Base-by-base conservation (phyloP, 257 asterid genomes). In the Craterostigma plantagineum region DNA sequence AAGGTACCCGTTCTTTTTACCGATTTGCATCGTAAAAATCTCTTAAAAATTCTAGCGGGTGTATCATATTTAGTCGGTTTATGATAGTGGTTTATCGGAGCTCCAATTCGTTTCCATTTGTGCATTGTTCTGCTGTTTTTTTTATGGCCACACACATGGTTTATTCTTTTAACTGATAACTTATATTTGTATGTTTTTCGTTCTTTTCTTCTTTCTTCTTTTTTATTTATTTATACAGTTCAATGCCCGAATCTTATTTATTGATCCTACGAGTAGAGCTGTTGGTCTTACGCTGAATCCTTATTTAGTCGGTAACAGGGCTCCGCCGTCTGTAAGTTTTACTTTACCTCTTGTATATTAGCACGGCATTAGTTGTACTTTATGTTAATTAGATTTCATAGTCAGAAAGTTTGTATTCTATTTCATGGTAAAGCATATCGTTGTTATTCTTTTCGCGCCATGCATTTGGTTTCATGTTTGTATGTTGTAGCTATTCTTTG, bases 211-310 rank as follows among this genome's bases (percentile, higher is more conserved):
- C n/a, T n/a, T n/a, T n/a, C n/a, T n/a, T n/a, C n/a, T 16, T 46
- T 16, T 30, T 44, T 60, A 18, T 27, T 48, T 14, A n/a, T n/a
- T n/a, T 55, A 40, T 63, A 47, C 52, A 90, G 99, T 73, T 83
- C 69, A 77, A 68, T 70, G 93, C 99, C 40, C 92, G 99, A 46
- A 79, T 90, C 68, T 66, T 90, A 64, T 90, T 90, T 63, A 75
- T 90, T 57, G 99, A 90, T 48, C 94, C 99, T 55, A 62, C 87
- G 41, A 76, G 81, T 42, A 72, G 99, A 68, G 94, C 99, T 68
- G 76, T 83, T 61, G 98, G 98, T 34, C 73, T 87, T 62, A 79
- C 98, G n/a, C 43, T 87, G 75, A 87, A 73, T 56, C 78, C 93
- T 51, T 68, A 69, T 50, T 75, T 87, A 45, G 81, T 87, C 60